phyloP scores from a whole-genome alignment of 148 eudicot genomes.

The Fagopyrum homotropicum region DNA sequence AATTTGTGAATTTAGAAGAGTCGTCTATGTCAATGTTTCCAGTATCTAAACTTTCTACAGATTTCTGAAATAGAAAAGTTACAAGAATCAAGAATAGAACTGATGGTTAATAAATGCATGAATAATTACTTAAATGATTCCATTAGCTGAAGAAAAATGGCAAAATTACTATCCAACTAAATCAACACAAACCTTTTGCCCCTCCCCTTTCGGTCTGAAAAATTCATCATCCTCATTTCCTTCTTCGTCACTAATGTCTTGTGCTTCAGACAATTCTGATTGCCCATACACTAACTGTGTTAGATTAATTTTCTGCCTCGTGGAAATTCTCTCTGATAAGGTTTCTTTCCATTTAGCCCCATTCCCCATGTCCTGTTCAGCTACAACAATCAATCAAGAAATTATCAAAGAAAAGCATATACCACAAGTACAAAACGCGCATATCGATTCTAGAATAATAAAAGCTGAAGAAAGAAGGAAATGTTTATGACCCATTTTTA shows the following conservation, averaged over 20 bases:
- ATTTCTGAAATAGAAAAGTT: conserved; percentile 15
- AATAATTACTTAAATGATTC: not conserved
- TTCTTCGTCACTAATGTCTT: conserved; percentile 42
- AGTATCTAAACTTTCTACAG: conserved; percentile 25
- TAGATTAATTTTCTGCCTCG: conserved; percentile 52
- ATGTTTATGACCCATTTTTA: not conserved
- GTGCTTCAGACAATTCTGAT: conserved; percentile 27
- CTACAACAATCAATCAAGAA: conserved; percentile 14
- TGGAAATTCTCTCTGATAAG: conserved; percentile 46
- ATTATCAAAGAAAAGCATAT: conserved; percentile 12
- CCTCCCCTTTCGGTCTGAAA: conserved; percentile 81
- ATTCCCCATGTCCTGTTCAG: conserved; percentile 60
- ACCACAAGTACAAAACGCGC: not conserved
- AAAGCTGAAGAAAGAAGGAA: not conserved
- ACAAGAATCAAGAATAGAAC: not conserved
- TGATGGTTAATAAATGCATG: not conserved
- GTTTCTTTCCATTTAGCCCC: conserved; percentile 82
- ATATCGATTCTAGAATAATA: not conserved
- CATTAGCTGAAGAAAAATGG: not conserved
- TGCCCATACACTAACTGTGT: conserved; percentile 85
- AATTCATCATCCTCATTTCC: conserved; percentile 70
- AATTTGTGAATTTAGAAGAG: conserved; percentile 51
- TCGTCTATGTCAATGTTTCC: conserved; percentile 50
- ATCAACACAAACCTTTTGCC: conserved; percentile 59
- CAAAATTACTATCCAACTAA: not conserved